These are phyloP conservation scores for Nicotiana tomentosiformis DNA, from an alignment of 257 asterid species.

Conservation along the genomic window DNA sequence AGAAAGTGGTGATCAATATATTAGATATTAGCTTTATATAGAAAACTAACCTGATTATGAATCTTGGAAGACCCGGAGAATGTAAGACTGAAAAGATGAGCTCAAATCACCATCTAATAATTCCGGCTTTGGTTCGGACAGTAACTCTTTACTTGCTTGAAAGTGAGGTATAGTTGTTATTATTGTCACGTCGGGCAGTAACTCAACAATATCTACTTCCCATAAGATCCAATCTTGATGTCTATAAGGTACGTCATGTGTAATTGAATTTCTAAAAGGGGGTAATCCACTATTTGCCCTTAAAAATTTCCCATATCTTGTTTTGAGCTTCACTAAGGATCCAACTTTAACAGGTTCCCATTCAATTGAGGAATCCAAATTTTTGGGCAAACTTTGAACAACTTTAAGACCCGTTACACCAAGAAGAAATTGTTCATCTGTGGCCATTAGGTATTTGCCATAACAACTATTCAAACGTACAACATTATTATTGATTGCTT, in stretches of 20 bases:
- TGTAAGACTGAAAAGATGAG: neutral
- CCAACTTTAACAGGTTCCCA: conserved; percentile 17
- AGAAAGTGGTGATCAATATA: neutral
- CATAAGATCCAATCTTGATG: conserved; percentile 3
- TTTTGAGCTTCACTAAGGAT: neutral
- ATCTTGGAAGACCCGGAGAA: neutral
- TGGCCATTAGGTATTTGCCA: conserved; percentile 55
- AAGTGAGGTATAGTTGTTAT: no score
- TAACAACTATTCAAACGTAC: conserved; percentile 63
- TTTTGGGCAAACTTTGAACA: neutral
- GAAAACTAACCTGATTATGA: neutral
- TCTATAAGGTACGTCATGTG: conserved; percentile 11
- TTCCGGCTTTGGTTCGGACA: no score
- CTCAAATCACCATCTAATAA: neutral
- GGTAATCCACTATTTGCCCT: conserved; percentile 11
- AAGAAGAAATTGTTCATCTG: conserved; percentile 36
- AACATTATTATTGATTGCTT: conserved; percentile 33
- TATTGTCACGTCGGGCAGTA: conserved; percentile 23
- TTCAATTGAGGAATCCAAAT: conserved; percentile 12
- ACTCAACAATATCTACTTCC: conserved; percentile 17
- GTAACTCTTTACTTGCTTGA: no score
- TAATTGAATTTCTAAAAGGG: neutral
- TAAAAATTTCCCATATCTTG: conserved; percentile 15
- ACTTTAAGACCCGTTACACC: conserved; percentile 5
- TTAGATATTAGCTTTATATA: neutral